These are phyloP conservation scores for Dalbergia cochinchinensis DNA, from an alignment of 306 rosid species.

Conservation along the genomic window DNA sequence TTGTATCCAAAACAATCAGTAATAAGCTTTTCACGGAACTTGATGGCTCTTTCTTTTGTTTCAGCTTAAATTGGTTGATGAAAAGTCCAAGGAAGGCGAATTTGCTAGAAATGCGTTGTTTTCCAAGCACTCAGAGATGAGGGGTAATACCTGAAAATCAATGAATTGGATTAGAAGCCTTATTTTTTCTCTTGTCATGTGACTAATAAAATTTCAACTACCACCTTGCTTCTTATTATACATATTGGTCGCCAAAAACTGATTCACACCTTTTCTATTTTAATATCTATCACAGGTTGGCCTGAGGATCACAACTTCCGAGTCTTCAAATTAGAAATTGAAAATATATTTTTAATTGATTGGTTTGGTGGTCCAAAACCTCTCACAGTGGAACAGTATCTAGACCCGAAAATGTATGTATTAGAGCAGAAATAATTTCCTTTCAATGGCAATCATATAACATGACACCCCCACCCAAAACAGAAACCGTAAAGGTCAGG, in stretches of 20 bases:
- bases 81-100: conserved; percentile 62
- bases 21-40: background rate
- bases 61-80: conserved; percentile 75
- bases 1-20: too few relatives aligned
- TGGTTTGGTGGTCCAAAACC: conserved; percentile 97
- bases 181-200: background rate
- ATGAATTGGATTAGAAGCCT: conserved; percentile 17
- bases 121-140: conserved; percentile 94
- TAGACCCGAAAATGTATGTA: conserved; percentile 54
- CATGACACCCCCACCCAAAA: background rate
- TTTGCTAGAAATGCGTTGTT: conserved; percentile 81
- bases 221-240: conserved; percentile 26
- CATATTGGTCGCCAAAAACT: background rate
- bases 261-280: background rate
- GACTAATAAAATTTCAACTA: background rate
- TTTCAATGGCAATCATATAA: conserved; percentile 5
- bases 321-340: conserved; percentile 80
- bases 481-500: background rate
- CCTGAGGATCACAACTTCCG: conserved; percentile 74
- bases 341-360: conserved; percentile 74
- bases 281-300: conserved; percentile 65
- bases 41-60: conserved; percentile 43
- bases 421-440: conserved; percentile 22
- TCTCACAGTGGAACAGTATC: conserved; percentile 71
- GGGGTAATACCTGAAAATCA: conserved; percentile 52